Percentiles rank a stretch among this genome's conserved stretches.
Evolutionary conservation across 768 basidiomycete species (phyloP).

Genomic region (Tricholoma bakamatsutake): DNA sequence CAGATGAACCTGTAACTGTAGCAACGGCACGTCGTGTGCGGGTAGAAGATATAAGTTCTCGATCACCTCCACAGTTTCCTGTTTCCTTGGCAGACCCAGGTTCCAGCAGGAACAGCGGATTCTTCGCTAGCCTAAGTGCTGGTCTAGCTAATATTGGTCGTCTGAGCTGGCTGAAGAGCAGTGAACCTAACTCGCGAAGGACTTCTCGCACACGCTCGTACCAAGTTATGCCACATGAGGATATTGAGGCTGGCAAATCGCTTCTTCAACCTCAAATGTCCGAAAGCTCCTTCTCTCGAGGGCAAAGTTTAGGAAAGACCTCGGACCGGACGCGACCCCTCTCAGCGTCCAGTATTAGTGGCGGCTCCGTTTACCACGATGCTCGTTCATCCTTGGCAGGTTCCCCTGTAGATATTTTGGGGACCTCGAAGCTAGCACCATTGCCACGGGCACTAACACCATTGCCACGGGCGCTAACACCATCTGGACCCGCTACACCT

Average conservation of each 20-base stretch:
- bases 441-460: conserved; percentile 46
- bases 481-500: conserved; percentile 22
- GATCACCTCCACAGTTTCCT: conserved; percentile 17
- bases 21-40: conserved; percentile 48
- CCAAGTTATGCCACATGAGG: conserved; percentile 31
- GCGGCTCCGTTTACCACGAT: conserved; percentile 56
- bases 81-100: conserved; percentile 9
- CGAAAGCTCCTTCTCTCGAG: conserved; percentile 21
- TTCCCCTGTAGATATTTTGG: conserved; percentile 23
- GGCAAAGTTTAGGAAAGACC: conserved; percentile 30
- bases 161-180: conserved; percentile 54
- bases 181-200: conserved; percentile 18
- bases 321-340: conserved; percentile 45
- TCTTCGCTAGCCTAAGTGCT: conserved; percentile 39
- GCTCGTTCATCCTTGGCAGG: conserved; percentile 46
- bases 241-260: conserved; percentile 40
- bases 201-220: conserved; percentile 14
- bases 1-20: conserved; percentile 41
- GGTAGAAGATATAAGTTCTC: conserved; percentile 32
- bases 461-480: conserved; percentile 43
- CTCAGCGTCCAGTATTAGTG: conserved; percentile 55
- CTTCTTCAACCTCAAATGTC: conserved; percentile 24
- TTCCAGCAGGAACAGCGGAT: conserved; percentile 14
- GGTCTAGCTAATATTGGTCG: conserved; percentile 43
- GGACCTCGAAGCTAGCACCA: conserved; percentile 26